These are phyloP conservation scores for Pseudogymnoascus sp. DNA, from an alignment of 2,329 filamentous ascomycete genomes.

Conservation along the genomic window DNA sequence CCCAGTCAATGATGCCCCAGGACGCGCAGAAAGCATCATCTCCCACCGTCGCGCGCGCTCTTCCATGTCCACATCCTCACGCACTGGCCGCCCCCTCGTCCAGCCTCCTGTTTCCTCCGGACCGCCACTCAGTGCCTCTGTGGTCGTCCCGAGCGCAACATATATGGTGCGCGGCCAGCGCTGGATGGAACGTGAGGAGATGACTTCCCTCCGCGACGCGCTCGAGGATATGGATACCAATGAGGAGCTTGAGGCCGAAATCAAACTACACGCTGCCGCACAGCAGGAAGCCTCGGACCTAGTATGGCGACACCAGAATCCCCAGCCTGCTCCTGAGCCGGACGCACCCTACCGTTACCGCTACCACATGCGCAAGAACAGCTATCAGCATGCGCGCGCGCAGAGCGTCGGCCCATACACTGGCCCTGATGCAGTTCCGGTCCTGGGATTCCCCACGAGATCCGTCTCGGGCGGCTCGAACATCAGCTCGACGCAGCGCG, in stretches of 20 bases:
- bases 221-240: slow-evolving; percentile 59
- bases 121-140: slow-evolving; percentile 44
- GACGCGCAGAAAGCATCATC: slow-evolving; percentile 21
- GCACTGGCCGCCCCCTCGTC: slow-evolving; percentile 22
- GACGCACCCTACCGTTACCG: slow-evolving; percentile 60
- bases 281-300: slow-evolving; percentile 71
- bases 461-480: slow-evolving; percentile 25
- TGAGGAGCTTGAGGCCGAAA: slow-evolving; percentile 43
- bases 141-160: slow-evolving; percentile 55
- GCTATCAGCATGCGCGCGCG: slow-evolving; percentile 59
- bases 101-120: background rate
- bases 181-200: slow-evolving; percentile 77
- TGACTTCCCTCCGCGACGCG: slow-evolving; percentile 58
- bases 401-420: slow-evolving; percentile 47
- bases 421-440: slow-evolving; percentile 31
- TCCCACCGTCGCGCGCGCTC: slow-evolving; percentile 24
- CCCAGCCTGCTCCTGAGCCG: slow-evolving; percentile 38
- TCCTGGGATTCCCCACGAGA: slow-evolving; percentile 13
- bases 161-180: slow-evolving; percentile 67
- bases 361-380: slow-evolving; percentile 60
- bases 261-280: slow-evolving; percentile 58
- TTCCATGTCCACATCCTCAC: slow-evolving; percentile 22
- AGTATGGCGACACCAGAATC: slow-evolving; percentile 67
- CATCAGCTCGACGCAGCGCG: slow-evolving; percentile 32
- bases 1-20: slow-evolving; percentile 12